Percentiles rank a stretch among this genome's conserved stretches.
Evolutionary conservation across 2,329 filamentous ascomycete genomes (phyloP).

Genomic region (Trichoderma aggressivum): DNA sequence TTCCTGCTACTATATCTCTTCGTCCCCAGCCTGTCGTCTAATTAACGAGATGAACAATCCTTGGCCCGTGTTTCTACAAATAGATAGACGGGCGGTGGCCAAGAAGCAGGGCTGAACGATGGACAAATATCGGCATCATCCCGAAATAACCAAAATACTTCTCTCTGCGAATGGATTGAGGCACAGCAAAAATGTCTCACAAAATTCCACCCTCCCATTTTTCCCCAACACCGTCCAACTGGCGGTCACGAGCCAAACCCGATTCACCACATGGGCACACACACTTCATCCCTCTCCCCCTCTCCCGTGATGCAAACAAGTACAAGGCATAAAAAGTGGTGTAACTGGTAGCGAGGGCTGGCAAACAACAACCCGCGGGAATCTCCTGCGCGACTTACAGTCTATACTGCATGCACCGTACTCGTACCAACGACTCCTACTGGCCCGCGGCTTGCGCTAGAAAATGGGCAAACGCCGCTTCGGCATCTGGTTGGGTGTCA

Average conservation of each 20-base stretch:
- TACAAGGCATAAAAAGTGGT: background rate
- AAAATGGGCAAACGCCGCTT: background rate
- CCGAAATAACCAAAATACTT: background rate
- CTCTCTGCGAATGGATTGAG: background rate
- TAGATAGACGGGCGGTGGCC: background rate
- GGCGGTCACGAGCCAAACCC: background rate
- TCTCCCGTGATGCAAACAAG: background rate
- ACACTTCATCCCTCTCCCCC: background rate
- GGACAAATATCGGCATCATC: background rate
- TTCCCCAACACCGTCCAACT: background rate
- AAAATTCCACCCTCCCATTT: background rate
- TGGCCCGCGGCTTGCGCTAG: background rate
- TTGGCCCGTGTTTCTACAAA: conserved; percentile 2
- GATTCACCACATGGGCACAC: background rate
- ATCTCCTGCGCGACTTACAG: too few species aligned
- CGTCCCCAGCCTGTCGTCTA: background rate
- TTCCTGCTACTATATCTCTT: background rate
- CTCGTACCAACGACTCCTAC: background rate
- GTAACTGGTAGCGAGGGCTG: background rate
- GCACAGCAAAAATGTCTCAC: background rate
- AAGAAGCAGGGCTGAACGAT: background rate
- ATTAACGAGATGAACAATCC: background rate
- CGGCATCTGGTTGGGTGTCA: background rate
- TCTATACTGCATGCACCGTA: background rate
- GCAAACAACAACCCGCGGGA: background rate